These are phyloP conservation scores for Colletotrichum karsti DNA, from an alignment of 2,329 filamentous ascomycete species.

Conservation along the genomic window DNA sequence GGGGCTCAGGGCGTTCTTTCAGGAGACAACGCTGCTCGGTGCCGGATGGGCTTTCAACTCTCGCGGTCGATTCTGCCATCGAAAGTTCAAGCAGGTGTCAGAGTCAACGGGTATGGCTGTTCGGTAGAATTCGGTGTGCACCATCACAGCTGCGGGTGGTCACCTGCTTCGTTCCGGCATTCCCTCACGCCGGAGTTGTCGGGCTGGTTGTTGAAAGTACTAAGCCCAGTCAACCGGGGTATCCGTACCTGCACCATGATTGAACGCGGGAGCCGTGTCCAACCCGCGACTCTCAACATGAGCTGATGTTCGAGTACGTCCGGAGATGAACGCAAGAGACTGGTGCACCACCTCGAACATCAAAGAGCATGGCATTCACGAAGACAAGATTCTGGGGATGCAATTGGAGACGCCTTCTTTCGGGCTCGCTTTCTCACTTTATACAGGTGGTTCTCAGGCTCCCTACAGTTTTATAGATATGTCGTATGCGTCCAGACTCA, in stretches of 20 bases:
- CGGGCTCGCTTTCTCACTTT: background rate
- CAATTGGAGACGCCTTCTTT: background rate
- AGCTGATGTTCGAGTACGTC: background rate
- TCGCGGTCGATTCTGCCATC: too few species aligned
- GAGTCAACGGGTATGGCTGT: too few species aligned
- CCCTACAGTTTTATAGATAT: constrained; percentile 75
- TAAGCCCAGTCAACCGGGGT: background rate
- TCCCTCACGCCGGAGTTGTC: background rate
- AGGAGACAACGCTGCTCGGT: background rate
- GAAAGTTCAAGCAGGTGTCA: too few species aligned
- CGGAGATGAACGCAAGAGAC: background rate
- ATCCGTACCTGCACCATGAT: background rate
- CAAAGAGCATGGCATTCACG: too few species aligned
- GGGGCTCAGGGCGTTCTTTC: background rate
- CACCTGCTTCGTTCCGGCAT: background rate
- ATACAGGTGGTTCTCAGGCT: background rate
- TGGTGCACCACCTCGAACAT: too few species aligned
- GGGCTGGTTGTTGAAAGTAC: background rate
- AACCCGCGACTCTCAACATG: background rate
- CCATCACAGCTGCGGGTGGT: background rate
- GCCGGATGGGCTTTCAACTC: too few species aligned
- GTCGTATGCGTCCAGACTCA: constrained; percentile 70
- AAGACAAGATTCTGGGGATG: too few species aligned
- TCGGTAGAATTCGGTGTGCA: too few species aligned
- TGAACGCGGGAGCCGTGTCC: background rate